Evolutionary conservation across 495 filamentous ascomycete genomes (phyloP), one percentile per base, ranked within the genome.

Genomic region (Bryoglossum gracile): DNA sequence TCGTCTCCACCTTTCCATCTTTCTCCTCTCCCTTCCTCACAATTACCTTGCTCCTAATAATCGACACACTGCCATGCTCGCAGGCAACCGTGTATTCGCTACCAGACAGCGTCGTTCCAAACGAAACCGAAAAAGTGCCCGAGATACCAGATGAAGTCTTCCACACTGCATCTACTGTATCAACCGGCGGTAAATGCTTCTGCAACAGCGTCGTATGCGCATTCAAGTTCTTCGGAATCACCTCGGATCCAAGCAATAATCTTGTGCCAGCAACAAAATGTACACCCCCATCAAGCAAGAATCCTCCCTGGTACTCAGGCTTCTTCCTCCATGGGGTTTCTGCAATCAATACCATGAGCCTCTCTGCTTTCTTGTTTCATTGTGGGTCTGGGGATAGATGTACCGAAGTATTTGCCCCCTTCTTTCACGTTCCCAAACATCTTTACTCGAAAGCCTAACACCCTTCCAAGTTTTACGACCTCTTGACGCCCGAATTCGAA

Each of bases 261-360:
- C 83, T 66, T 8, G 82, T 64, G 0, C 67, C 82, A 14, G 86
- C 87, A 24, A 81, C 67, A 46, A 76, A 78, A 59, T 90, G 87
- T 5, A 92, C 78, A 2, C 87, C 86, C 3, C 81, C 86, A 53
- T 90, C 87, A 0, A 91, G 68, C 16, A 89, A 60, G 56, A 89
- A 92, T 16, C 87, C 87, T 19, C 85, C 87, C 59, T 87, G 83
- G 57, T 89, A 76, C 26, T 73, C 65, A 0, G 86, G 86, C 11
- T 50, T 73, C 57, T 83, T 86, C 16, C 87, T 78, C 87, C 87
- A 92, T 40, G 71, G 66, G 1, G 87, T 94, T 45, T 84, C 70
- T 50, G 60, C 0, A 2, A 11, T 16, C 26, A 13, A 50, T 17
- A 50, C 34, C 14, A 8, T n/a, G n/a, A n/a, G n/a, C n/a, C n/a